These are phyloP conservation scores for Phytophthora pisi DNA, from an alignment of 352 stramenopile species.

Conservation along the genomic window DNA sequence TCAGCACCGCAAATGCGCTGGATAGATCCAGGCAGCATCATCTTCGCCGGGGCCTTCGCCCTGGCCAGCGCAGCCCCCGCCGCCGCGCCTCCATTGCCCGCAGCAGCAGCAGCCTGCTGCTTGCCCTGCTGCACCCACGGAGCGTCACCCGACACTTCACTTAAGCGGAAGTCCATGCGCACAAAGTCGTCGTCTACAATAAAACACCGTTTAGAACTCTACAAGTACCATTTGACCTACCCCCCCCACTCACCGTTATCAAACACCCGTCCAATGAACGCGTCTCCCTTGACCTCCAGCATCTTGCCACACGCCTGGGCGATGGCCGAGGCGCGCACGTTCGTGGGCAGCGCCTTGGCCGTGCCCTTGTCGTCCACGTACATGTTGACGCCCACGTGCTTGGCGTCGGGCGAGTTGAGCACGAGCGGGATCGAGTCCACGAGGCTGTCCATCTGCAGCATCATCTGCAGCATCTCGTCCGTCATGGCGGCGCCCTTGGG, in stretches of 20 bases:
- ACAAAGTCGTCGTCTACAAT: slow-evolving; percentile 78
- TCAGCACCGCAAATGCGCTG: slow-evolving; percentile 70
- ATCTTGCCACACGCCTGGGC: slow-evolving; percentile 82
- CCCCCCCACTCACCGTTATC: slow-evolving; percentile 70
- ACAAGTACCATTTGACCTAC: neutral
- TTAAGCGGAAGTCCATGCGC: slow-evolving; percentile 81
- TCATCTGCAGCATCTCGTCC: slow-evolving; percentile 85
- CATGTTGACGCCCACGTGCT: slow-evolving; percentile 86
- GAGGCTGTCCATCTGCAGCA: slow-evolving; percentile 89
- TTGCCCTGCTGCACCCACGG: slow-evolving; percentile 76
- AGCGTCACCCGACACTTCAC: slow-evolving; percentile 65
- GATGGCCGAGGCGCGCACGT: slow-evolving; percentile 81
- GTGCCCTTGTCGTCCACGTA: slow-evolving; percentile 92
- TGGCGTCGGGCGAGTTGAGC: slow-evolving; percentile 73
- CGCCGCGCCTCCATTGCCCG: slow-evolving; percentile 35
- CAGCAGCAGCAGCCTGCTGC: slow-evolving; percentile 42
- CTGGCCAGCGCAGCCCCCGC: slow-evolving; percentile 26
- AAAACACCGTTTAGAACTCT: neutral
- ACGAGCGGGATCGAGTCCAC: slow-evolving; percentile 89
- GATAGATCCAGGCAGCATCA: slow-evolving; percentile 39
- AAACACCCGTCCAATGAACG: slow-evolving; percentile 88
- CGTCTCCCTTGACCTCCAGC: slow-evolving; percentile 86
- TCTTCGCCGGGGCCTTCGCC: slow-evolving; percentile 36
- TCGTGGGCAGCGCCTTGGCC: slow-evolving; percentile 80
- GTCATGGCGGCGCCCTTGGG: slow-evolving; percentile 67